phyloP scores from a whole-genome alignment of 805 yeast species.

The Myxozyma lipomycoides region DNA sequence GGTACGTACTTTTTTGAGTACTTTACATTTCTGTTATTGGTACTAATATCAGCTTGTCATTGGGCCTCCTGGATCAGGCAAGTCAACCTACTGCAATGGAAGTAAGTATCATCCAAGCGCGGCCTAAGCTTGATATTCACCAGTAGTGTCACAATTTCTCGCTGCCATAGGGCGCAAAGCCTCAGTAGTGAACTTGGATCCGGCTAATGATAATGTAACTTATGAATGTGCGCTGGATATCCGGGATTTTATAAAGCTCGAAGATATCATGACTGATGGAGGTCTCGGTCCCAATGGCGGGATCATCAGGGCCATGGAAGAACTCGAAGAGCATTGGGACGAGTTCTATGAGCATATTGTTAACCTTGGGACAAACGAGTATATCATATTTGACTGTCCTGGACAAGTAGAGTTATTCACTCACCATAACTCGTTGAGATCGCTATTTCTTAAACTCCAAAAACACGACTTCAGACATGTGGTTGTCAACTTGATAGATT shows the following conservation, averaged over 20 bases:
- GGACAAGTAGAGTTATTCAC: slow-evolving; percentile 97
- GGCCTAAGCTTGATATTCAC: neutral
- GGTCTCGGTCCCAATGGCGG: slow-evolving; percentile 88
- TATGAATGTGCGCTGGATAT: slow-evolving; percentile 77
- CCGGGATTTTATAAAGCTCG: slow-evolving; percentile 68
- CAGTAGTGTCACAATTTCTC: slow-evolving; percentile 68
- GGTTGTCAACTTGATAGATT: slow-evolving; percentile 83
- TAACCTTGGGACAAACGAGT: slow-evolving; percentile 51
- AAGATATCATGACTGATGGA: slow-evolving; percentile 71
- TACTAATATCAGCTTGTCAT: slow-evolving; percentile 92
- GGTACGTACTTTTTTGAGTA: too few relatives aligned
- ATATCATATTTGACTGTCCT: slow-evolving; percentile 74
- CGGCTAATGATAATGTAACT: slow-evolving; percentile 72
- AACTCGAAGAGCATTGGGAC: slow-evolving; percentile 53
- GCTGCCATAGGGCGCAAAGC: slow-evolving; percentile 90
- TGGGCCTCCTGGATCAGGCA: slow-evolving; percentile 98
- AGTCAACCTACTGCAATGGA: slow-evolving; percentile 91
- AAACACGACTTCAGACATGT: slow-evolving; percentile 57
- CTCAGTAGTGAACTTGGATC: slow-evolving; percentile 83
- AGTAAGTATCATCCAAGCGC: too few relatives aligned
- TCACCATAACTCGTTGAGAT: slow-evolving; percentile 69
- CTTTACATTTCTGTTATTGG: too few relatives aligned
- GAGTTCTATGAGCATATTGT: slow-evolving; percentile 55
- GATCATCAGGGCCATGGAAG: slow-evolving; percentile 79
- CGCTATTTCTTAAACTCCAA: slow-evolving; percentile 62